Conservation (phyloP, 2,329 filamentous ascomycete genomes). For the Escovopsis sp. region DNA sequence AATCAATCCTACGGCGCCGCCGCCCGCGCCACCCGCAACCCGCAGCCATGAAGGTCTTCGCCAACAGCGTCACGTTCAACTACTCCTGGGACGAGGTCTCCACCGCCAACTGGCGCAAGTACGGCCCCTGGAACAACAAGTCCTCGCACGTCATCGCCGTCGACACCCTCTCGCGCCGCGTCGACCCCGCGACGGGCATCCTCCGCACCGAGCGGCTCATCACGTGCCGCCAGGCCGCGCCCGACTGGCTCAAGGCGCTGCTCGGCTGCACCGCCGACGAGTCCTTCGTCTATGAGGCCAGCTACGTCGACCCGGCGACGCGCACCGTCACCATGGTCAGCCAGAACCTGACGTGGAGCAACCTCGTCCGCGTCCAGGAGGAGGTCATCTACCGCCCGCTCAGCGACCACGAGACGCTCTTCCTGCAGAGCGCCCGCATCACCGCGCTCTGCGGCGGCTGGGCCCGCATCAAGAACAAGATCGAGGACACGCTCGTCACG, state of each 20-base stretch:
- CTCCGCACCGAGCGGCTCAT: constrained; percentile 48
- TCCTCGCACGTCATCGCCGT: constrained; percentile 93
- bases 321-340: constrained; percentile 95
- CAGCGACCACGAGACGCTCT: constrained; percentile 50
- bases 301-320: constrained; percentile 71
- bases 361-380: constrained; percentile 83
- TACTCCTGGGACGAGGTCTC: constrained; percentile 99
- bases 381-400: constrained; percentile 73
- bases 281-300: constrained; percentile 86
- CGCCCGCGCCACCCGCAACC: no score
- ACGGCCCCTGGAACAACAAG: constrained; percentile 97
- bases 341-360: constrained; percentile 85
- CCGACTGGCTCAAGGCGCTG: constrained; percentile 67
- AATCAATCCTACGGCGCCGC: no score
- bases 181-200: constrained; percentile 43
- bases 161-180: constrained; percentile 66
- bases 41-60: constrained; percentile 78
- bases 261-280: constrained; percentile 62
- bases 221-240: constrained; percentile 48
- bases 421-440: constrained; percentile 81
- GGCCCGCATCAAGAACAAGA: constrained; percentile 92
- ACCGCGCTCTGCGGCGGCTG: constrained; percentile 91
- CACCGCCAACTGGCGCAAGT: constrained; percentile 95
- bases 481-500: constrained; percentile 82
- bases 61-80: constrained; percentile 76